These are phyloP conservation scores for Solanum chiquidenum DNA, from an alignment of 257 asterid species.

Conservation along the genomic window DNA sequence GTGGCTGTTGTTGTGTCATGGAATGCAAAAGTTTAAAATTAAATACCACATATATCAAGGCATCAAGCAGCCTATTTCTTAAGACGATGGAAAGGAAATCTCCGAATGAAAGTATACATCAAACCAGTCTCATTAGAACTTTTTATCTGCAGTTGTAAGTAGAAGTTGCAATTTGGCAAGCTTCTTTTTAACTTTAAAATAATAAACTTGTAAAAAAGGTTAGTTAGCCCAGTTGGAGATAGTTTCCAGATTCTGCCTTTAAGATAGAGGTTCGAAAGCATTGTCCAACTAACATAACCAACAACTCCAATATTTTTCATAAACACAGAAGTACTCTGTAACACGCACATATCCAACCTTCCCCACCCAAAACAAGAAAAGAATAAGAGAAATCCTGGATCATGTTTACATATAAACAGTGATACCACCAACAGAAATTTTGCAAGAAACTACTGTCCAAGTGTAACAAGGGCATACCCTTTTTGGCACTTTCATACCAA, in stretches of 20 bases:
- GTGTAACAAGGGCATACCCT: not conserved
- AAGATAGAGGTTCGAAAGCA: not conserved
- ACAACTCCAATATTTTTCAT: not conserved
- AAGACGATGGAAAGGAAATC: not conserved
- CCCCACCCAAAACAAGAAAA: not conserved
- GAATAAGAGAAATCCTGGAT: not conserved
- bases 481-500: not conserved
- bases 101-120: not conserved
- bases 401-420: not conserved
- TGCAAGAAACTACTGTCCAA: not conserved
- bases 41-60: not conserved
- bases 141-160: not conserved
- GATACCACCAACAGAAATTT: not conserved
- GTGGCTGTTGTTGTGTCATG: not conserved
- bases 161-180: not conserved
- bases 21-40: not conserved
- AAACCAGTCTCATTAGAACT: not conserved
- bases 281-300: not conserved
- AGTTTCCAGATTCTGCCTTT: not conserved
- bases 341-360: not conserved
- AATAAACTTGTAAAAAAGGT: not conserved
- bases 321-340: not conserved
- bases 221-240: not conserved
- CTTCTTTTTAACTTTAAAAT: not conserved
- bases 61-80: not conserved